These are phyloP conservation scores for Inonotus obliquus DNA, from an alignment of 1,284 basidiomycete genomes.

Conservation along the genomic window DNA sequence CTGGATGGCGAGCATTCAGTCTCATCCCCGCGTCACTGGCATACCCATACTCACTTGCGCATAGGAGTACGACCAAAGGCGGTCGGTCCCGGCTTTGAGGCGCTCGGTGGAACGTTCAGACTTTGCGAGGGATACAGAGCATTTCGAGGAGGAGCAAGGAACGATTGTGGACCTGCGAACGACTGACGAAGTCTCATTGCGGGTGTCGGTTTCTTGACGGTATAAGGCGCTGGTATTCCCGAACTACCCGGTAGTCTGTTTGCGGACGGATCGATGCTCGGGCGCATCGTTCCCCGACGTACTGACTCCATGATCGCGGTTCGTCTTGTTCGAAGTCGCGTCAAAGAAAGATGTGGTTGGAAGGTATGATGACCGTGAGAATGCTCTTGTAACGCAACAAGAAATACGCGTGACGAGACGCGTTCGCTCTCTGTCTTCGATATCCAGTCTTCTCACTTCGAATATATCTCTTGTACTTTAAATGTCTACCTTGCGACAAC, in stretches of 20 bases:
- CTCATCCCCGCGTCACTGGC: not conserved
- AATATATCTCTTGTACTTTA: not conserved
- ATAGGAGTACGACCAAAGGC: slow-evolving; percentile 70
- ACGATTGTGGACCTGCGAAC: slow-evolving; percentile 55
- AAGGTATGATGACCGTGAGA: not conserved
- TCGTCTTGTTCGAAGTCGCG: not conserved
- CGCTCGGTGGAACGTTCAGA: slow-evolving; percentile 62
- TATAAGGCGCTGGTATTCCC: slow-evolving; percentile 38
- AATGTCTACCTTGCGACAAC: slow-evolving; percentile 30
- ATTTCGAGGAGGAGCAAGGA: slow-evolving; percentile 49
- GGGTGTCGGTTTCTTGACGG: slow-evolving; percentile 50
- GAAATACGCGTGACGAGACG: not conserved
- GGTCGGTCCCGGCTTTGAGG: slow-evolving; percentile 47
- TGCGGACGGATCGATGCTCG: slow-evolving; percentile 44
- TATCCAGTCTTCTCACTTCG: not conserved
- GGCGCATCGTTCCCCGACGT: slow-evolving; percentile 56
- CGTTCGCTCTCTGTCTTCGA: not conserved
- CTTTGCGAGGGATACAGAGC: slow-evolving; percentile 65
- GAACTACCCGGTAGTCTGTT: slow-evolving; percentile 41
- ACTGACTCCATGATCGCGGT: slow-evolving; percentile 40
- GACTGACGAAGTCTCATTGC: slow-evolving; percentile 53
- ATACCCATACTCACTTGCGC: slow-evolving; percentile 53
- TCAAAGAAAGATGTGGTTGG: not conserved
- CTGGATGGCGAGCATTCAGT: slow-evolving; percentile 27
- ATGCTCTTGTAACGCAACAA: not conserved